Percentiles rank a stretch among this genome's conserved stretches.
These are phyloP conservation scores for Phytophthora pistaciae DNA, from an alignment of 352 stramenopile species.

Conservation along the genomic window DNA sequence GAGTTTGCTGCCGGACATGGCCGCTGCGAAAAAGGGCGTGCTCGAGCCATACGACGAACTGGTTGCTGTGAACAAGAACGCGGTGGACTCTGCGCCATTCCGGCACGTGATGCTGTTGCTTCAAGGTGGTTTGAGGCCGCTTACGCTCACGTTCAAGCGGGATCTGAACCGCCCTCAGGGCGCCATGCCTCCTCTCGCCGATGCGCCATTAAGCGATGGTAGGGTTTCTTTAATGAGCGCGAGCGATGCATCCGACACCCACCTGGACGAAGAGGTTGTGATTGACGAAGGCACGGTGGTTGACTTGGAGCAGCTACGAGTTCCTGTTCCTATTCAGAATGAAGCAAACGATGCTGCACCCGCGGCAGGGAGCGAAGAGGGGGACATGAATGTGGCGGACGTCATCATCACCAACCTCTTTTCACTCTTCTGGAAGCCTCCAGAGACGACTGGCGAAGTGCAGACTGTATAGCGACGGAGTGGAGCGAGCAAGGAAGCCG, in stretches of 20 bases:
- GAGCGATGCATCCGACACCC: constrained; percentile 11
- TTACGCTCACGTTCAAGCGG: constrained; percentile 83
- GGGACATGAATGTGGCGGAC: constrained; percentile 73
- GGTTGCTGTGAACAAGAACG: constrained; percentile 82
- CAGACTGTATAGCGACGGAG: constrained; percentile 47
- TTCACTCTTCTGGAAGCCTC: constrained; percentile 82
- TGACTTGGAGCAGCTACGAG: constrained; percentile 32
- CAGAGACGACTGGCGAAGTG: constrained; percentile 41
- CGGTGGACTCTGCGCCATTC: constrained; percentile 75
- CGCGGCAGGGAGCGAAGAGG: constrained; percentile 24
- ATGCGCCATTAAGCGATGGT: constrained; percentile 12
- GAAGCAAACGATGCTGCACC: neutral
- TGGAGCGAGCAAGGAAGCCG: neutral
- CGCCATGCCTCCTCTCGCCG: constrained; percentile 9
- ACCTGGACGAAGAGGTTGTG: constrained; percentile 72
- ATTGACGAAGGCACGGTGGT: constrained; percentile 45
- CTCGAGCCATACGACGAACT: constrained; percentile 75
- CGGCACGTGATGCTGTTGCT: constrained; percentile 85
- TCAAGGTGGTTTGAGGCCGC: constrained; percentile 77
- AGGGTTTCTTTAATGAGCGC: constrained; percentile 7
- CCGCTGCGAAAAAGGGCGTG: constrained; percentile 51
- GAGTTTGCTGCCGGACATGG: constrained; percentile 66
- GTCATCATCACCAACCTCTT: constrained; percentile 89
- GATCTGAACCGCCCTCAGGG: constrained; percentile 16
- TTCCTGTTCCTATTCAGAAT: constrained; percentile 9